Base-by-base conservation (phyloP, 768 basidiomycete genomes). In the Gloeophyllum trabeum region DNA sequence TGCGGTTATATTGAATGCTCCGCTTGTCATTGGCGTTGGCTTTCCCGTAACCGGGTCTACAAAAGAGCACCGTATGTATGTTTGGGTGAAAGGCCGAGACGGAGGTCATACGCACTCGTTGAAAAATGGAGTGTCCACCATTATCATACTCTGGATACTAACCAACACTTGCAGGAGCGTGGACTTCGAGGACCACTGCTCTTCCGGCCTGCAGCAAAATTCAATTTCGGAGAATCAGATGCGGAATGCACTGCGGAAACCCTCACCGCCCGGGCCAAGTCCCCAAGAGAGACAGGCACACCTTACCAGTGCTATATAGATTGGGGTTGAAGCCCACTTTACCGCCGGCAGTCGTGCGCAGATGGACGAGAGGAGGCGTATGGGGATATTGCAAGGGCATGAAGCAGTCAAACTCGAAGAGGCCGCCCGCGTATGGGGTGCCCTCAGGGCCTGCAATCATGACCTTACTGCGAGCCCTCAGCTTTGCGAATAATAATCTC, bases 341-440 rank as follows among this genome's bases (percentile, higher is more conserved):
- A 5, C 71, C 72, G 18, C 63, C 59, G 4, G 70, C 75, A 2
- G 75, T 76, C 12, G 75, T 76, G 24, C 66, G 58, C n/a, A 76
- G 56, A 48, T 73, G 65, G 57, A 75, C 58, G 34, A 58, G 53
- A 13, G 74, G 75, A 6, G 73, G 68, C 4, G 39, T 53, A 35
- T 63, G 51, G 5, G 75, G 72, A 52, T 76, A 75, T 40, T 65
- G 56, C 12, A 73, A 50, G 13, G 74, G 74, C 47, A 76, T 63
- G 51, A 72, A 73, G 48, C 71, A 71, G 51, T 77, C 74, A 40
- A 82, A 76, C 52, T 61, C 75, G 60, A 80, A 80, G 51, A 81
- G 74, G 4, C 79, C 79, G 12, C 74, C 76, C 7, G 73, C 70
- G 53, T 81, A 81, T 1, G 79, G 81, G 19, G 79, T 81, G 30